Evolutionary conservation across 768 basidiomycete species (phyloP).

Genomic region (Kwoniella sp.): DNA sequence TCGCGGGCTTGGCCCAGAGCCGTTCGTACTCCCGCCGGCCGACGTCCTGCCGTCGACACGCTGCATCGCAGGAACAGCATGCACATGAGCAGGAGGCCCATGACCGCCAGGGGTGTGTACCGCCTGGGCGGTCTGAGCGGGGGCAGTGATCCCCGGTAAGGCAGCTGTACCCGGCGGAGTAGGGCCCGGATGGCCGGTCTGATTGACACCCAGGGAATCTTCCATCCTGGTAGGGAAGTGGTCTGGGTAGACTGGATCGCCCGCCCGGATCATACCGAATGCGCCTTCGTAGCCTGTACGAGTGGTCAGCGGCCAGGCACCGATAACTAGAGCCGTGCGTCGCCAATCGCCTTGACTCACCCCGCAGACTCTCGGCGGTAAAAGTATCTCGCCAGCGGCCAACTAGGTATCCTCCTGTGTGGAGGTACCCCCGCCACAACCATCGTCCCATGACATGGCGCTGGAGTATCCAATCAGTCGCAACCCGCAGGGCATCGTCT

Average conservation of each 20-base stretch:
- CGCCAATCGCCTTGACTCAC: slow-evolving; percentile 29
- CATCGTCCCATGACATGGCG: slow-evolving; percentile 38
- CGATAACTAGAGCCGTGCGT: too few species aligned
- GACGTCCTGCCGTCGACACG: too few species aligned
- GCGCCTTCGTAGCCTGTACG: slow-evolving; percentile 41
- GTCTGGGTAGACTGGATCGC: slow-evolving; percentile 30
- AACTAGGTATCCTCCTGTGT: slow-evolving; percentile 45
- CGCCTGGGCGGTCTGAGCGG: too few species aligned
- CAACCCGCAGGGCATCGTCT: neutral
- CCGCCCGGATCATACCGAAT: slow-evolving; percentile 36
- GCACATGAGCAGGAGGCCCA: too few species aligned
- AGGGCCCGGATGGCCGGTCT: slow-evolving; percentile 2
- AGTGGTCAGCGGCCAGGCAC: neutral
- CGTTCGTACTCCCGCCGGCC: too few species aligned
- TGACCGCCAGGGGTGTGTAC: too few species aligned
- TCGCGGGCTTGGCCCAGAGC: too few species aligned
- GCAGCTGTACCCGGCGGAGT: neutral
- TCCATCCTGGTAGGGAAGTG: slow-evolving; percentile 31
- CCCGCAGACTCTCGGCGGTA: slow-evolving; percentile 40
- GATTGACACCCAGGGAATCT: slow-evolving; percentile 28
- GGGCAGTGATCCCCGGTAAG: neutral
- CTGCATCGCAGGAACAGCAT: too few species aligned
- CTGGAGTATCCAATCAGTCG: neutral
- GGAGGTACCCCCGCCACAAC: slow-evolving; percentile 47
- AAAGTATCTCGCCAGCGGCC: slow-evolving; percentile 50